A percentile compares a stretch with the other conserved stretches of the same genome.
These are phyloP conservation scores for Penicillium corylophilum DNA, from an alignment of 2,329 filamentous ascomycete genomes.

Conservation along the genomic window DNA sequence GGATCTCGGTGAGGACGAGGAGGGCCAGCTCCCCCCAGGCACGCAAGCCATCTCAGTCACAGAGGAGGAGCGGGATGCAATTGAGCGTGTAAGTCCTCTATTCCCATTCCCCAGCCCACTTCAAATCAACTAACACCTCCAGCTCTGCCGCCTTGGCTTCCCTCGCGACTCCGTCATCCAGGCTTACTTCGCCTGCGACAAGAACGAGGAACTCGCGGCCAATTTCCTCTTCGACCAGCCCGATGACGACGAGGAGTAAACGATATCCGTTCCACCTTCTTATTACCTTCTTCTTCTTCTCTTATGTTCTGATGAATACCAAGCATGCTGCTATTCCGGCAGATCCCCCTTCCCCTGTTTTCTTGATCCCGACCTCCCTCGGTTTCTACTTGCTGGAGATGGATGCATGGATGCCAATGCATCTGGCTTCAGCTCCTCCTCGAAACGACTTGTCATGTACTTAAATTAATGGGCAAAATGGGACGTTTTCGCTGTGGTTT, in stretches of 20 bases:
- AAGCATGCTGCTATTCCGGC: constrained; percentile 25
- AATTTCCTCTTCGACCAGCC: constrained; percentile 98
- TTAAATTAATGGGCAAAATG: constrained; percentile 33
- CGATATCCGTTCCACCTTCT: constrained; percentile 6
- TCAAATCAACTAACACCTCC: constrained; percentile 18
- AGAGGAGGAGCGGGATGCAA: constrained; percentile 93
- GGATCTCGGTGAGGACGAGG: constrained; percentile 68
- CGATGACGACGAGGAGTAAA: constrained; percentile 65
- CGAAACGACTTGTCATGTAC: constrained; percentile 30
- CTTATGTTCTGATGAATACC: constrained; percentile 30
- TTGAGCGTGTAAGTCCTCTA: constrained; percentile 83
- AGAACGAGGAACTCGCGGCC: constrained; percentile 96
- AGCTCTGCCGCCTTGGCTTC: constrained; percentile 93
- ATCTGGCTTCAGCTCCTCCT: constrained; percentile 5
- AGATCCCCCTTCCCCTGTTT: constrained; percentile 7
- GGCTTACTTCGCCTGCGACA: constrained; percentile 98
- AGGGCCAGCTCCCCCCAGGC: constrained; percentile 74
- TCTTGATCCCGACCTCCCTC: not conserved
- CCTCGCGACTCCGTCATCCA: constrained; percentile 91
- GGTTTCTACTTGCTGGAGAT: not conserved
- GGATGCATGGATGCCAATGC: not conserved
- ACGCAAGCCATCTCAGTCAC: constrained; percentile 89
- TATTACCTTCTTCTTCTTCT: constrained; percentile 13
- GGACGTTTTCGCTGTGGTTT: constrained; percentile 21
- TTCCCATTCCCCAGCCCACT: not conserved